Conservation (phyloP, 495 filamentous ascomycete genomes). For the Delitschia confertaspora region DNA sequence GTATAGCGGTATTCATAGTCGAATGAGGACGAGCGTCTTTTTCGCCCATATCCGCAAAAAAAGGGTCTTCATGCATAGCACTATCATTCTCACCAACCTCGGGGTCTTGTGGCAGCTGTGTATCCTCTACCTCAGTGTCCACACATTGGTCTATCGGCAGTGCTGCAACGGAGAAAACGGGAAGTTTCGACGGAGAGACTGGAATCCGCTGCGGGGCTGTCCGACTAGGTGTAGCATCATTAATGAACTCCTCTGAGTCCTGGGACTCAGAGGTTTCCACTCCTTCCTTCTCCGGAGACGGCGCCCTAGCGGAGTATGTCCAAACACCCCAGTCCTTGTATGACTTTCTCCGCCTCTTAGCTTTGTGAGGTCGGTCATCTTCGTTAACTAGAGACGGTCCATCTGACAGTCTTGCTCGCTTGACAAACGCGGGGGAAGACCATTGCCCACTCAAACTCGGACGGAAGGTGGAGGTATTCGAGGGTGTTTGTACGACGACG, state of each 20-base stretch:
- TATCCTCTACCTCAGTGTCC: background rate
- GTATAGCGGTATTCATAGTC: constrained; percentile 11
- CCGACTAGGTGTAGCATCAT: constrained; percentile 12
- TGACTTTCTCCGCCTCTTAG: constrained; percentile 64
- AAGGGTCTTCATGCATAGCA: background rate
- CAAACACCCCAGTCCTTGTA: constrained; percentile 58
- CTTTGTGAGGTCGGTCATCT: constrained; percentile 51
- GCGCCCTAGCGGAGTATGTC: constrained; percentile 59
- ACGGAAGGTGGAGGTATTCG: constrained; percentile 26
- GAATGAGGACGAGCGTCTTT: too few relatives aligned
- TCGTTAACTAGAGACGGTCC: constrained; percentile 52
- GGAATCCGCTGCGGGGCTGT: background rate
- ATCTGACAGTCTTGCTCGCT: constrained; percentile 52
- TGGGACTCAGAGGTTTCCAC: constrained; percentile 26
- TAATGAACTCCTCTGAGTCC: constrained; percentile 16
- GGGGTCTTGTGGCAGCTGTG: background rate
- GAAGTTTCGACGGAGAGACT: constrained; percentile 4
- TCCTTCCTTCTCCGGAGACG: constrained; percentile 51
- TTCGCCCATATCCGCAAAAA: background rate
- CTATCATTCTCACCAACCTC: background rate
- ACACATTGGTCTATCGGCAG: background rate
- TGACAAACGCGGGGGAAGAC: constrained; percentile 70
- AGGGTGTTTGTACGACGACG: background rate
- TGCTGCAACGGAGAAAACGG: background rate
- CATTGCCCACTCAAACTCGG: too few relatives aligned